Base-by-base conservation (phyloP, 768 basidiomycete genomes). In the Trametes meyenii region DNA sequence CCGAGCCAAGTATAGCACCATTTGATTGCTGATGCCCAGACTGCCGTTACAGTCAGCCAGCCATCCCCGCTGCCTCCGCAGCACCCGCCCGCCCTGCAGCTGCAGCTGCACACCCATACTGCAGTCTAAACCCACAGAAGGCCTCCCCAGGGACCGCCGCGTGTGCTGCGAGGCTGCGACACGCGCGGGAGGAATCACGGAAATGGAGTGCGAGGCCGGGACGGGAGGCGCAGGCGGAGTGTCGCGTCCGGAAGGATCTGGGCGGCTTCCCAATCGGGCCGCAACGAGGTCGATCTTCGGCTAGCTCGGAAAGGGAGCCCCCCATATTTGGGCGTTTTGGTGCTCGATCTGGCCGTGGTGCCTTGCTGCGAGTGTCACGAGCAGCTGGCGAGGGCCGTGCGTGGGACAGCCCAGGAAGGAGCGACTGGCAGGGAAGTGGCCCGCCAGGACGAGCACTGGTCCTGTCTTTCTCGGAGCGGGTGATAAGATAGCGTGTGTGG, bases 231-330 rank as follows among this genome's bases (percentile, higher is more conserved):
- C 17, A 50, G 63, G 48, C 39, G 48, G 57, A 50, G 49, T 39
- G 57, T 42, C 26, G 60, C 49, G 54, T 16, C 39, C 60, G 60
- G 46, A 58, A 62, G 56, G 60, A 54, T 59, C 64, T 61, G 59
- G 64, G 64, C 59, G 63, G 44, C 44, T 59, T 55, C 63, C 63
- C 14, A 56, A 64, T 64, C 59, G 54, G 58, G 63, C 10, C 42
- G 58, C 58, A 63, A 63, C 58, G 62, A 63, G 62, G 62, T 64
- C 63, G 64, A 65, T 65, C 64, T 61, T 65, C 64, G 64, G 64
- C 60, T 65, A 54, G 55, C 64, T 65, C 64, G 64, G 64, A 55
- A 65, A 50, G 64, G 64, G 61, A 65, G 60, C 24, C 13, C n/a
- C 14, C 59, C 63, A 21, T 29, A 58, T 54, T 50, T 59, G 58